phyloP scores from a whole-genome alignment of 306 rosid genomes.

The Sechiopsis laciniata region DNA sequence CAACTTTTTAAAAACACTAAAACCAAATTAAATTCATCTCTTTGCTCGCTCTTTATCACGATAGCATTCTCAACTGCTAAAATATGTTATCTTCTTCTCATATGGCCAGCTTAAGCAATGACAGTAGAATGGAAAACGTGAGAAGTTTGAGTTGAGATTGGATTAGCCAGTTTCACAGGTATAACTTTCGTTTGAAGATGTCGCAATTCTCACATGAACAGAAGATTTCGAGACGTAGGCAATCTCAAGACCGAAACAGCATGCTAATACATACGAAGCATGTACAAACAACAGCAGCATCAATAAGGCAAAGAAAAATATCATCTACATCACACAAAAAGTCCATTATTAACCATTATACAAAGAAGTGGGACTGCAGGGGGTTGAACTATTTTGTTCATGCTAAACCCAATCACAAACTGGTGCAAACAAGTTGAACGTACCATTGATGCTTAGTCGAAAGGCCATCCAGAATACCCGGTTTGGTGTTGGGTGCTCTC shows the following conservation, averaged over 20 bases:
- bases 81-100: background rate
- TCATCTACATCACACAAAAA: conserved; percentile 17
- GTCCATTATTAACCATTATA: conserved; percentile 16
- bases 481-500: conserved; percentile 19
- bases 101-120: background rate
- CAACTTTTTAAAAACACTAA: too few relatives aligned
- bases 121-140: background rate
- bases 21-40: too few relatives aligned
- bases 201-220: background rate
- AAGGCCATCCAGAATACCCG: conserved; percentile 24
- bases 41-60: too few relatives aligned
- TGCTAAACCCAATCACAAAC: background rate
- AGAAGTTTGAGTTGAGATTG: background rate
- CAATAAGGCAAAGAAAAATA: conserved; percentile 2
- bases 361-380: background rate
- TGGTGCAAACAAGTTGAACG: background rate
- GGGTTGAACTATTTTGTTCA: conserved; percentile 1
- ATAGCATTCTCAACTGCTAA: background rate
- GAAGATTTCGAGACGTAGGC: background rate
- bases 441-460: background rate
- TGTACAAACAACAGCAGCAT: background rate
- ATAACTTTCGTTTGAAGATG: background rate
- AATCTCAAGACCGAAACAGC: too few relatives aligned
- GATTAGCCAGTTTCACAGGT: too few relatives aligned
- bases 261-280: too few relatives aligned